Conservation (phyloP, 257 asterid species). For the Pogostemon cablin region DNA sequence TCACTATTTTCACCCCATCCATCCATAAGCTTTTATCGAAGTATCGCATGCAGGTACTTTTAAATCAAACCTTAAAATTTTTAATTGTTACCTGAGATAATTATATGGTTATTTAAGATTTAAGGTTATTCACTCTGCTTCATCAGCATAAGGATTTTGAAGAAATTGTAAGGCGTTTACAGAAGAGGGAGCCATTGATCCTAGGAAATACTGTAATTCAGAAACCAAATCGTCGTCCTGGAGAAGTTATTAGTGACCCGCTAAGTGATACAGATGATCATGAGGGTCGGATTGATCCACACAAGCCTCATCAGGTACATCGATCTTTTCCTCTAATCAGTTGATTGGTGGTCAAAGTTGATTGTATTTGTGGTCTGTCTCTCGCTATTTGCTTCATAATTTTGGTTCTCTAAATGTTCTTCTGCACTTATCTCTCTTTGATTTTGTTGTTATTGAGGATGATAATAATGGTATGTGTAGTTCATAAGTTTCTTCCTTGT, state of each 20-base stretch:
- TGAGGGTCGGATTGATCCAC: conserved; percentile 65
- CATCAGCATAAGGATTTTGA: conserved; percentile 93
- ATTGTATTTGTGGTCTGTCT: conserved; percentile 5
- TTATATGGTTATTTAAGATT: conserved; percentile 24
- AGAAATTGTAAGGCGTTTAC: conserved; percentile 77
- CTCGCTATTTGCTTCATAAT: conserved; percentile 3
- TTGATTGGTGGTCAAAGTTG: conserved; percentile 22
- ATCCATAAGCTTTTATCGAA: conserved; percentile 85
- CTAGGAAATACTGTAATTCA: conserved; percentile 62
- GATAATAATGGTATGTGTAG: conserved; percentile 4
- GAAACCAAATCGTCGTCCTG: conserved; percentile 72
- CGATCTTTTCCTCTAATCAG: conserved; percentile 6
- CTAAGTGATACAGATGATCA: conserved; percentile 79
- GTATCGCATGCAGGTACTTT: conserved; percentile 75
- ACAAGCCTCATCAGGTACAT: conserved; percentile 81
- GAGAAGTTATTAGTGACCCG: conserved; percentile 95
- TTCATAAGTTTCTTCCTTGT: conserved; percentile 11
- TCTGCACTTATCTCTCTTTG: not conserved
- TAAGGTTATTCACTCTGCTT: conserved; percentile 29
- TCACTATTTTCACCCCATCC: conserved; percentile 87
- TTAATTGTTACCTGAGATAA: conserved; percentile 21
- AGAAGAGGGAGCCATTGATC: conserved; percentile 76
- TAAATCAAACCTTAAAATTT: conserved; percentile 21
- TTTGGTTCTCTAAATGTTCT: conserved; percentile 8
- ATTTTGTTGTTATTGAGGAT: conserved; percentile 19